A percentile compares a stretch with the other conserved stretches of the same genome.
Conservation (phyloP, 345 rosid species). For the Eucalyptus brandiana region DNA sequence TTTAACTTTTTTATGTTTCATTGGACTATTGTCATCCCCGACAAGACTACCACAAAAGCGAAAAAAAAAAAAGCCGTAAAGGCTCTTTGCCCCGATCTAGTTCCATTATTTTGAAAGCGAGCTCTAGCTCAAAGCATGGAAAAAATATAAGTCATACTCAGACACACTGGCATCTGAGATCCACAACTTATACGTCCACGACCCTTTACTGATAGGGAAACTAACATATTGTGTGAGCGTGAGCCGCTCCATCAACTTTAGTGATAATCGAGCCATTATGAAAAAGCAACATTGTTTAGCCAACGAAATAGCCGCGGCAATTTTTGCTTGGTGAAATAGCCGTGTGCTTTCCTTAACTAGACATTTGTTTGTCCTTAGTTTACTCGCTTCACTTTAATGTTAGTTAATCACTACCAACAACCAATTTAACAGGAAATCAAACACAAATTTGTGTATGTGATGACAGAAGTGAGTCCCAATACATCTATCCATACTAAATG, state of each 20-base stretch:
- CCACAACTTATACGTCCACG: neutral
- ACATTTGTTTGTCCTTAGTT: neutral
- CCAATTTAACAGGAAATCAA: neutral
- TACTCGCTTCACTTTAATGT: neutral
- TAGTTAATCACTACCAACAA: neutral
- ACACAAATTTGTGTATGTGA: no score
- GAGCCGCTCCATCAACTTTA: neutral
- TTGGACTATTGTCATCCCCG: no score
- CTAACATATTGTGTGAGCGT: accelerated
- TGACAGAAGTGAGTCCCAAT: no score
- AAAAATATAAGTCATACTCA: accelerated
- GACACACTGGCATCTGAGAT: neutral
- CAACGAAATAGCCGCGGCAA: neutral
- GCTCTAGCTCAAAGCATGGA: neutral
- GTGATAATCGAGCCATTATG: accelerated
- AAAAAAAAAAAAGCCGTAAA: neutral
- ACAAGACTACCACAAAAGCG: no score
- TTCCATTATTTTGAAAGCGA: neutral
- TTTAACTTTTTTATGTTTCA: neutral
- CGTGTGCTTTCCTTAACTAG: neutral
- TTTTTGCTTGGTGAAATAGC: neutral
- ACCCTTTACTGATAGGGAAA: neutral
- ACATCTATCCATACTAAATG: neutral
- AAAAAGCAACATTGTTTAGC: neutral
- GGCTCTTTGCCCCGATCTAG: neutral